Percentiles rank a stretch among this genome's conserved stretches.
Evolutionary conservation across 106 monocot species (phyloP).

Genomic region (Ottelia alismoides): DNA sequence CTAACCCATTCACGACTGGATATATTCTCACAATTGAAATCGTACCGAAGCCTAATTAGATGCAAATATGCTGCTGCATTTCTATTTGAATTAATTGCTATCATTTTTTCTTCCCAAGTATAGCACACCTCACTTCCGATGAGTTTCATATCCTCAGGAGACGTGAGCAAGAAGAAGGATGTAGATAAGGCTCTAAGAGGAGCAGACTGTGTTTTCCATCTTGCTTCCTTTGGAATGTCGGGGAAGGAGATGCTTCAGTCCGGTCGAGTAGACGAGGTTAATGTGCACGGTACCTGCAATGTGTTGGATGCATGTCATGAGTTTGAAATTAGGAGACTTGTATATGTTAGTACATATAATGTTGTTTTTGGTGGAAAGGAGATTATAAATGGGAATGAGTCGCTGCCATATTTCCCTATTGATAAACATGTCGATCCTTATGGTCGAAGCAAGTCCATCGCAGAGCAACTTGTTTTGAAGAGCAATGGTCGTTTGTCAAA

Average conservation of each 20-base stretch:
- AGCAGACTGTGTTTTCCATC: conserved; percentile 85
- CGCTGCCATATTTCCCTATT: conserved; percentile 67
- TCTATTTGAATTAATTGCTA: too few relatives aligned
- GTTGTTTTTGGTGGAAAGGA: conserved; percentile 96
- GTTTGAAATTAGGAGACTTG: conserved; percentile 60
- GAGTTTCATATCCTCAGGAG: too few relatives aligned
- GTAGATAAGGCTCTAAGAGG: conserved; percentile 60
- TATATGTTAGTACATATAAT: conserved; percentile 93
- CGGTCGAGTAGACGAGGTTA: conserved; percentile 52
- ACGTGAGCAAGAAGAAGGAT: conserved; percentile 55
- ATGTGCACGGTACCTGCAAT: conserved; percentile 90
- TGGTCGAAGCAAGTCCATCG: conserved; percentile 81
- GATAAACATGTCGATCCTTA: conserved; percentile 93
- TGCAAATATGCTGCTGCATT: too few relatives aligned
- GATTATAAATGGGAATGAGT: conserved; percentile 87
- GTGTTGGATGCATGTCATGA: conserved; percentile 81
- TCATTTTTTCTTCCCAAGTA: too few relatives aligned
- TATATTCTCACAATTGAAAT: too few relatives aligned
- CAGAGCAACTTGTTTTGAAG: conserved; percentile 91
- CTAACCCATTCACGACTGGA: too few relatives aligned
- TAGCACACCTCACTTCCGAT: too few relatives aligned
- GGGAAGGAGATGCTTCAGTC: conserved; percentile 96
- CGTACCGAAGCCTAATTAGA: too few relatives aligned
- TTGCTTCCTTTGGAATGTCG: conserved; percentile 98
- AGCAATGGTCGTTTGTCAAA: conserved; percentile 66